Conservation (phyloP, 345 rosid genomes). For the Dovyalis caffra region DNA sequence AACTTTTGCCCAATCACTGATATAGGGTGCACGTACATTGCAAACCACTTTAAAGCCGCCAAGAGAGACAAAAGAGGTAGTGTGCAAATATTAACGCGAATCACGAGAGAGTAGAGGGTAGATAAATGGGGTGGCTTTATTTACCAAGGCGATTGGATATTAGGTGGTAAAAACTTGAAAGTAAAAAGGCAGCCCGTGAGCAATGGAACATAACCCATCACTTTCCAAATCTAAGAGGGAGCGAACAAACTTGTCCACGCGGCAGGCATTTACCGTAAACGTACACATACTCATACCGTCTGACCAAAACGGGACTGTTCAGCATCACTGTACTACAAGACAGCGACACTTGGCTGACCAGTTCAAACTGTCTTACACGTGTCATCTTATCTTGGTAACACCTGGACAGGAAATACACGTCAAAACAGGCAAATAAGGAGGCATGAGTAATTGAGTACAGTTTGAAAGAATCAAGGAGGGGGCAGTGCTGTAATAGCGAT, state of each 20-base stretch:
- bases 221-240: neutral
- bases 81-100: neutral
- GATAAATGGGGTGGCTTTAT: neutral
- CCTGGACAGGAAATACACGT: neutral
- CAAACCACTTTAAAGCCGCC: neutral
- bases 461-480: neutral
- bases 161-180: neutral
- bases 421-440: neutral
- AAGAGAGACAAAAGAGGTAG: neutral
- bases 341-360: neutral
- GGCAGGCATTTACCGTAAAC: too few relatives aligned
- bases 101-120: neutral
- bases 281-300: neutral
- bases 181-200: constrained; percentile 8
- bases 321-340: neutral
- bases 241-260: too few relatives aligned
- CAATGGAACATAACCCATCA: neutral
- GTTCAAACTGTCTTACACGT: neutral
- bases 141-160: neutral
- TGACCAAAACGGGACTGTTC: neutral
- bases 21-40: neutral
- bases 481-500: neutral
- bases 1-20: neutral
- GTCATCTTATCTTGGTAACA: neutral
- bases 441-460: neutral